Evolutionary conservation across 306 rosid genomes (phyloP).

Genomic region (Crotalaria pallida): DNA sequence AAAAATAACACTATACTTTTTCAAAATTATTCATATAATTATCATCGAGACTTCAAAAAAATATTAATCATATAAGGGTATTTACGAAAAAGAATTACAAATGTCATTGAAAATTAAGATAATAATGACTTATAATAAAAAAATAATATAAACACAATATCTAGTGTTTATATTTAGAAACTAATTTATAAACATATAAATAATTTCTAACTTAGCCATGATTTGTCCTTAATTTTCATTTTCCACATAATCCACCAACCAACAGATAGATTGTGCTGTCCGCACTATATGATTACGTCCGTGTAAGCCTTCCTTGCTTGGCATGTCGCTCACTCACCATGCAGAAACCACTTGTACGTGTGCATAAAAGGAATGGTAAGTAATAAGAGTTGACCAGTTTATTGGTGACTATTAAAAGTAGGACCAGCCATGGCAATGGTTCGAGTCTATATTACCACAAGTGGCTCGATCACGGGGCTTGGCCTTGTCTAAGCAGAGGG

Average conservation of each 20-base stretch:
- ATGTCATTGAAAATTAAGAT: too few species aligned
- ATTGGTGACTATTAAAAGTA: conserved; percentile 24
- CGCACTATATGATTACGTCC: background rate
- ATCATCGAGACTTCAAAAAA: too few species aligned
- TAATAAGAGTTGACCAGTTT: conserved; percentile 10
- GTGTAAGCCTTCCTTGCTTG: conserved; percentile 28
- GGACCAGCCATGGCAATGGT: conserved; percentile 27
- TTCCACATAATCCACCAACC: background rate
- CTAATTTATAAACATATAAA: too few species aligned
- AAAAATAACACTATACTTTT: too few species aligned
- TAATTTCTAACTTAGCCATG: too few species aligned
- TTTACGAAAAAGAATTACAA: too few species aligned
- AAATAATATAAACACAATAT: too few species aligned
- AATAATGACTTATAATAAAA: too few species aligned
- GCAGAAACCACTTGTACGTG: conserved; percentile 48
- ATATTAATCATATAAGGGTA: too few species aligned
- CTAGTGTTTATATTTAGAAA: too few species aligned
- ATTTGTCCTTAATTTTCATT: background rate
- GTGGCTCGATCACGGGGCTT: conserved; percentile 27
- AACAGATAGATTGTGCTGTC: conserved; percentile 28
- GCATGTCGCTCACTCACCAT: conserved; percentile 66
- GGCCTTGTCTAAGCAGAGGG: conserved; percentile 30
- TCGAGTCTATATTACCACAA: conserved; percentile 28
- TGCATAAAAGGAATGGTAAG: background rate
- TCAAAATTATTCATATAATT: too few species aligned